Base-by-base conservation (phyloP, 2,329 filamentous ascomycete species). In the Didymella pinodella region DNA sequence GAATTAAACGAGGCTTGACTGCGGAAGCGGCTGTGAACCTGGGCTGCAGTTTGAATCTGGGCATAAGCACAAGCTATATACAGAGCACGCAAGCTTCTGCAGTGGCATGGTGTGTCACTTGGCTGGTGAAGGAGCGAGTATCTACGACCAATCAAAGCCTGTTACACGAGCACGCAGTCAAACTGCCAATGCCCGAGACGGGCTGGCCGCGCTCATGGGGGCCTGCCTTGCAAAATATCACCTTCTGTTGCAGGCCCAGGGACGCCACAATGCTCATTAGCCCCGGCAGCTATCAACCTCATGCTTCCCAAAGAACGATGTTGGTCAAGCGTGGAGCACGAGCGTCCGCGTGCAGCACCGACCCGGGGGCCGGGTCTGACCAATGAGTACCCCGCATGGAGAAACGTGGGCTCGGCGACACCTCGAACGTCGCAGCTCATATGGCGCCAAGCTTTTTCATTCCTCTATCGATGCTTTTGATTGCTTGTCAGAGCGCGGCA, bases 21-120 rank as follows among this genome's bases (percentile, higher is more conserved):
- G 47, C 47, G 32, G 47, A 50, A 46, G 32, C 25, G 47, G 54
- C 40, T 45, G 48, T 41, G 56, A 59, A 54, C 56, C 50, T 59
- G 50, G 50, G 46, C 36, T 54, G 50, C 2, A 34, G 7, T 25
- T 10, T 26, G 45, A 52, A 52, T 29, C 50, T 54, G 56, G 56
- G 56, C 56, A 50, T 46, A 49, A 34, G 56, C 56, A 54, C 40
- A 54, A 59, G 40, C 45, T 59, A 59, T 59, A 59, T 59, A 59
- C 56, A 18, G 40, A 31, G 31, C 18, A 29, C 40, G 47, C 45
- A 59, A 54, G 55, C 45, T 40, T 46, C 31, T 34, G 45, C 40
- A 12, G 40, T 29, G 26, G 25, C 38, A 49, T 58, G 45, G 50
- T 29, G 38, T 34, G 40, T 41, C 54, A 40, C 56, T 54, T 59